These are phyloP conservation scores for Pichia kluyveri DNA, from an alignment of 805 yeast genomes.

Conservation along the genomic window DNA sequence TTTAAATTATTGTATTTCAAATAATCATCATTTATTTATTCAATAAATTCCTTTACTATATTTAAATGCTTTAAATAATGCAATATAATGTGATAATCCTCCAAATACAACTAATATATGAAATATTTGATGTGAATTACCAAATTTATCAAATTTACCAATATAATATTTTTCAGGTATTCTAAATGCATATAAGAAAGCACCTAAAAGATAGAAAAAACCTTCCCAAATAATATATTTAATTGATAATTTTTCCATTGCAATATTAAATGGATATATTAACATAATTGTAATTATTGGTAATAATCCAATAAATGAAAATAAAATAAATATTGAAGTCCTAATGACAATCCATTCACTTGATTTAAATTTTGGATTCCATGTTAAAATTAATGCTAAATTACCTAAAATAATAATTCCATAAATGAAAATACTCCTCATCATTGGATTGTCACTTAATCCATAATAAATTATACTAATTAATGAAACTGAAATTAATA, in stretches of 20 bases:
- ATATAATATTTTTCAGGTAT: conserved; percentile 66
- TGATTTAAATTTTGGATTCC: conserved; percentile 55
- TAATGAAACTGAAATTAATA: conserved; percentile 40
- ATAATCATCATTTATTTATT: neutral
- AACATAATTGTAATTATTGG: conserved; percentile 45
- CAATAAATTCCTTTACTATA: conserved; percentile 29
- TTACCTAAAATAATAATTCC: no score
- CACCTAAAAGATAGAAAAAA: conserved; percentile 67
- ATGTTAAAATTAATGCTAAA: conserved; percentile 33
- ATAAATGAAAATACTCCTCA: conserved; percentile 52
- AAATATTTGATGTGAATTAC: conserved; percentile 81
- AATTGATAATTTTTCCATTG: conserved; percentile 44
- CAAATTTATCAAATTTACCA: conserved; percentile 58
- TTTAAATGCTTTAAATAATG: conserved; percentile 47
- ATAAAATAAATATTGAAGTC: conserved; percentile 67
- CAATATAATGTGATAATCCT: conserved; percentile 64
- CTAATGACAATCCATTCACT: conserved; percentile 62
- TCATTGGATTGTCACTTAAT: conserved; percentile 33
- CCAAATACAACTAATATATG: conserved; percentile 73
- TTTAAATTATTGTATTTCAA: neutral
- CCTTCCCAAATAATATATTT: conserved; percentile 65
- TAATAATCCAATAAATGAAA: conserved; percentile 69
- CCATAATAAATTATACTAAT: conserved; percentile 31
- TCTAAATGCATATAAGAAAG: conserved; percentile 66
- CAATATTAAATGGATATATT: conserved; percentile 45